Percentiles rank a stretch among this genome's conserved stretches.
Conservation (phyloP, 2,329 filamentous ascomycete species). For the Scedosporium boydii region DNA sequence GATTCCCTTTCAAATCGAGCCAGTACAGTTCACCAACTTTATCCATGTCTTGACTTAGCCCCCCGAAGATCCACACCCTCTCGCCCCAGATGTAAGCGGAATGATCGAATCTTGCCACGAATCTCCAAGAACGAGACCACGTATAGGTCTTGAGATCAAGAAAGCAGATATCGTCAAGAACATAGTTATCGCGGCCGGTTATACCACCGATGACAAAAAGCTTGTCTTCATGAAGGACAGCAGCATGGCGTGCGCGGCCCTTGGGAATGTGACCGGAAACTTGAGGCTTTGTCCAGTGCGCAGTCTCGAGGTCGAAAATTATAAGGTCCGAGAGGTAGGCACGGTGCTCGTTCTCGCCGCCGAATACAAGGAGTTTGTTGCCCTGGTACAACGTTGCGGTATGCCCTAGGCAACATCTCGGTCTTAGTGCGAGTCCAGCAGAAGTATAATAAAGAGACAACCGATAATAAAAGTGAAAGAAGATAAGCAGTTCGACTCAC, state of each 20-base stretch:
- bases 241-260: constrained; percentile 85
- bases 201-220: constrained; percentile 94
- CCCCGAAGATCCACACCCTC: constrained; percentile 92
- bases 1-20: constrained; percentile 86
- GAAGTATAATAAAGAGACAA: not conserved
- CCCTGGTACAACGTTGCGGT: constrained; percentile 91
- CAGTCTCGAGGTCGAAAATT: constrained; percentile 87
- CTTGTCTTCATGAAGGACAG: constrained; percentile 92
- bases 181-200: constrained; percentile 82
- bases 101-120: constrained; percentile 91
- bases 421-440: constrained; percentile 8
- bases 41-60: constrained; percentile 92
- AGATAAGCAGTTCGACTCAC: constrained; percentile 36
- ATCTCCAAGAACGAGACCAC: constrained; percentile 93
- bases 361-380: constrained; percentile 92
- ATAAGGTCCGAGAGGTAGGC: constrained; percentile 94
- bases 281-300: constrained; percentile 89
- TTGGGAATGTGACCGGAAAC: constrained; percentile 78
- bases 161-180: constrained; percentile 93
- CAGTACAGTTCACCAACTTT: constrained; percentile 95
- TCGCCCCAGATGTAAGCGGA: constrained; percentile 88
- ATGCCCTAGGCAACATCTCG: constrained; percentile 52
- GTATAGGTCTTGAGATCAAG: constrained; percentile 95
- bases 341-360: constrained; percentile 94
- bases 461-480: not conserved